Evolutionary conservation across 2,329 filamentous ascomycete species (phyloP).

Genomic region (Berkeleyomyces basicola): DNA sequence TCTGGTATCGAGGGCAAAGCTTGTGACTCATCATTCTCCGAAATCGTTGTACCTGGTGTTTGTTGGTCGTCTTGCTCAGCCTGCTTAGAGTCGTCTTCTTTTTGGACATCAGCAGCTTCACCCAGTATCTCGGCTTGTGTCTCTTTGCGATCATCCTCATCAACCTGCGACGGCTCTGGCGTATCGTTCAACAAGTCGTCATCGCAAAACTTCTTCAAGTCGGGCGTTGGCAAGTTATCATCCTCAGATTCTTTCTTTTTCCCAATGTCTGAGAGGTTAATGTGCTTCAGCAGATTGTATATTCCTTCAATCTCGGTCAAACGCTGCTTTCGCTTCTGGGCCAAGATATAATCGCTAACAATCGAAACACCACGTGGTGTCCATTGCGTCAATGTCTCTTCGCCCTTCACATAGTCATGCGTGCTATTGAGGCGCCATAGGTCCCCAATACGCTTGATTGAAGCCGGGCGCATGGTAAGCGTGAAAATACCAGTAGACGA

Average conservation of each 20-base stretch:
- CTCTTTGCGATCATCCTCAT: conserved; percentile 19
- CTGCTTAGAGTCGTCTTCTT: conserved; percentile 1
- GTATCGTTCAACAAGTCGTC: conserved; percentile 43
- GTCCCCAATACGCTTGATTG: conserved; percentile 81
- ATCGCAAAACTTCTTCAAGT: conserved; percentile 21
- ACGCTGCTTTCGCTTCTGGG: conserved; percentile 56
- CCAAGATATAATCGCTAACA: conserved; percentile 69
- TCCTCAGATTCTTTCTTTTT: conserved; percentile 17
- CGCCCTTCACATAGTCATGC: conserved; percentile 90
- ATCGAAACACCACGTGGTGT: conserved; percentile 76
- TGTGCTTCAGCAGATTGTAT: conserved; percentile 46
- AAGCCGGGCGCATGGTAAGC: conserved; percentile 68
- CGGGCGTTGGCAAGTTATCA: conserved; percentile 18
- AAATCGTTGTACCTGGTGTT: not conserved
- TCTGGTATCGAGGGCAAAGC: conserved; percentile 17
- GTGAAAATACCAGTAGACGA: conserved; percentile 79
- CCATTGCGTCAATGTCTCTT: conserved; percentile 75
- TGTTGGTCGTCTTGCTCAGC: not conserved
- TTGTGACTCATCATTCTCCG: not conserved
- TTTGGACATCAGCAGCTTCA: conserved; percentile 15
- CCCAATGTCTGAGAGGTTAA: conserved; percentile 22
- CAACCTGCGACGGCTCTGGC: conserved; percentile 33
- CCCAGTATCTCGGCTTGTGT: conserved; percentile 16
- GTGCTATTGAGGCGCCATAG: conserved; percentile 93
- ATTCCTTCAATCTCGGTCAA: conserved; percentile 66